Conservation (phyloP, 163 green algal species). For the Scenedesmus sp. region DNA sequence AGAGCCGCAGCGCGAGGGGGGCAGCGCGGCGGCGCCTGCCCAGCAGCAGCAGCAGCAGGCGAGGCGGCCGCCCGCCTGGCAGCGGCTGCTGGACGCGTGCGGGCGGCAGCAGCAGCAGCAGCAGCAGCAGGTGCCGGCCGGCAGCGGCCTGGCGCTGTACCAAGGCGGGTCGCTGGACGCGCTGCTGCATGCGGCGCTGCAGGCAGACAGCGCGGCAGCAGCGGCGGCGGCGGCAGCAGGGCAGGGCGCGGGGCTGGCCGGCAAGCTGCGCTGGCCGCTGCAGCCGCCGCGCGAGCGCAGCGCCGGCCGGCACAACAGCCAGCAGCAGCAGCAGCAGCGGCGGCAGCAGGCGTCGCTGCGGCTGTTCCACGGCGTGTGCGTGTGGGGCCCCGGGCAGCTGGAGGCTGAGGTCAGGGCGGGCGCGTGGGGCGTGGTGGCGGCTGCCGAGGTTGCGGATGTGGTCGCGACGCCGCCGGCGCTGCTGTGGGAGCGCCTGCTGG, state of each 20-base stretch:
- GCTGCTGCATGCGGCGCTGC: constrained; percentile 3
- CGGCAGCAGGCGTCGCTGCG: neutral
- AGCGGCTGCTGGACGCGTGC: neutral
- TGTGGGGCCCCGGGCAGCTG: constrained; percentile 30
- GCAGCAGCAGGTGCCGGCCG: neutral
- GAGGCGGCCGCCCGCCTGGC: neutral
- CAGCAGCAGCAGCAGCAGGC: constrained; percentile 1
- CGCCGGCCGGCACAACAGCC: neutral
- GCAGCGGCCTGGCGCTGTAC: neutral
- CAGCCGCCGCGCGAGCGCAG: neutral
- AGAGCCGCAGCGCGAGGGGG: neutral
- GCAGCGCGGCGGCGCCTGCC: neutral
- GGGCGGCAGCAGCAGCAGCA: neutral
- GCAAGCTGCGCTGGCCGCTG: neutral
- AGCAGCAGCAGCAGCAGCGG: neutral
- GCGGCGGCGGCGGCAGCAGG: neutral
- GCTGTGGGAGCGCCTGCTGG: constrained; percentile 22
- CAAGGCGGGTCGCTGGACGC: constrained; percentile 9
- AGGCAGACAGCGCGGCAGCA: neutral
- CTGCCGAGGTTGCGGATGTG: neutral
- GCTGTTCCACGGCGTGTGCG: constrained; percentile 30
- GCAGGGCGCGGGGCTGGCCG: neutral
- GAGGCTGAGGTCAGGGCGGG: constrained; percentile 24
- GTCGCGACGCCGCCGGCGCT: neutral
- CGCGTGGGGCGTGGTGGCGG: constrained; percentile 20